Evolutionary conservation across 352 stramenopile genomes (phyloP), one percentile per base, ranked within the genome.

Genomic region (Phytophthora idaei): DNA sequence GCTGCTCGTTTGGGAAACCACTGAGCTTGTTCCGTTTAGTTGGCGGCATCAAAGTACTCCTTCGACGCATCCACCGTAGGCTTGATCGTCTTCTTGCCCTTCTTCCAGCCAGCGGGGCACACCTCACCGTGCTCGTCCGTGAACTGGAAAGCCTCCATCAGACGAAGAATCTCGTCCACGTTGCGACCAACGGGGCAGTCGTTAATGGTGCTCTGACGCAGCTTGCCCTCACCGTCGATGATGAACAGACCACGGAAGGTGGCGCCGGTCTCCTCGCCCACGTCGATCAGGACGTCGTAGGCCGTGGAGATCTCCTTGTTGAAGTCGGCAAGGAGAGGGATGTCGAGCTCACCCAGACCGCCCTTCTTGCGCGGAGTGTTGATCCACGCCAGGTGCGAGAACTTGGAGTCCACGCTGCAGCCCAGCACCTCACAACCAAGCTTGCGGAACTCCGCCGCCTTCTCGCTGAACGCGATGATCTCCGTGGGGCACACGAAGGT

Each of bases 111-210:
- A 44, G 90, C 90, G 7, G 90, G 92, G 67, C 91, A 98, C 51
- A 92, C 84, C 64, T 97, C 90, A 42, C 89, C 90, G 74, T 97
- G 87, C 75, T 97, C 81, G 28, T 92, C 90, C 56, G 85, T 82
- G 80, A 91, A 97, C 78, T 98, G 85, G 81, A 97, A 96, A 1
- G 91, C 92, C 66, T 97, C 76, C 14, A 98, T 67, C 28, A 98
- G 74, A 57, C 92, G 88, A 42, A 98, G 73, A 15, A 90, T 84
- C 61, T 98, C 92, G 72, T 97, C 91, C 31, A 96, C 90, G 63
- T 86, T 95, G 62, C 90, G 83, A 45, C 90, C 90, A 15, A 97
- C 81, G 1, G 90, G 86, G 36, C 92, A 59, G 70, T 97, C 85
- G 72, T 97, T 97, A 37, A 97, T 78, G n/a, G 88, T 93, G 74